Evolutionary conservation across 2,329 filamentous ascomycete genomes (phyloP).

Genomic region (Trichoderma hamatum): DNA sequence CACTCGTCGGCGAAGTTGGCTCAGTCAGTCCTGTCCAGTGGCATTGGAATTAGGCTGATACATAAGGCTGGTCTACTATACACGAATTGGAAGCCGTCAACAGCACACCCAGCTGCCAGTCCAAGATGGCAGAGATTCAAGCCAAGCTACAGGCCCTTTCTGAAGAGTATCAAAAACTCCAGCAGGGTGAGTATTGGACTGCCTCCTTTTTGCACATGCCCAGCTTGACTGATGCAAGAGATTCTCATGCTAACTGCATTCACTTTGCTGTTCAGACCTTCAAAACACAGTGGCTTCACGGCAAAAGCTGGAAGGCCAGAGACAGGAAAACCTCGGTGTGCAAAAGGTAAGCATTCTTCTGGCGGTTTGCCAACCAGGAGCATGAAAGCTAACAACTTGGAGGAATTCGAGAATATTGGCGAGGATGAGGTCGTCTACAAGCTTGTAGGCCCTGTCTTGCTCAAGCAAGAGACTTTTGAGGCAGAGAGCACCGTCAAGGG

Average conservation of each 20-base stretch:
- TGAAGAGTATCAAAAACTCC: conserved; percentile 84
- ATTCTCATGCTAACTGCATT: conserved; percentile 20
- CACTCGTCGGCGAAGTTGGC: conserved; percentile 9
- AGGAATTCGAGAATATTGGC: conserved; percentile 82
- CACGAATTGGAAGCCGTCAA: neutral
- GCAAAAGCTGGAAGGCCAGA: conserved; percentile 91
- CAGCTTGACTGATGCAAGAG: neutral
- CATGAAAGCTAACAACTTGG: conserved; percentile 29
- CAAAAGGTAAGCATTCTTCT: conserved; percentile 62
- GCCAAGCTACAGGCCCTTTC: conserved; percentile 79
- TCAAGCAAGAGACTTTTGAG: conserved; percentile 93
- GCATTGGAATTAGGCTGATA: conserved; percentile 20
- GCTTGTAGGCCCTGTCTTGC: conserved; percentile 83
- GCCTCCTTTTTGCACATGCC: neutral
- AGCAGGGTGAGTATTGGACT: conserved; percentile 65
- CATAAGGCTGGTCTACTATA: neutral
- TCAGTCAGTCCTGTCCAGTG: neutral
- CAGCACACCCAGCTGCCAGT: neutral
- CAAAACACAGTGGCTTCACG: conserved; percentile 74
- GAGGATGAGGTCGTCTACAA: conserved; percentile 94
- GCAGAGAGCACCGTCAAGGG: conserved; percentile 90
- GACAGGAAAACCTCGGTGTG: conserved; percentile 88
- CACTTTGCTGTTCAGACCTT: conserved; percentile 63
- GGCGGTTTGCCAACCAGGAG: neutral
- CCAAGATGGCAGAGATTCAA: conserved; percentile 70